Percentiles rank a stretch among this genome's conserved stretches.
phyloP scores from a whole-genome alignment of 371 early-diverging fungal species.

The Actinomortierella ambigua region DNA sequence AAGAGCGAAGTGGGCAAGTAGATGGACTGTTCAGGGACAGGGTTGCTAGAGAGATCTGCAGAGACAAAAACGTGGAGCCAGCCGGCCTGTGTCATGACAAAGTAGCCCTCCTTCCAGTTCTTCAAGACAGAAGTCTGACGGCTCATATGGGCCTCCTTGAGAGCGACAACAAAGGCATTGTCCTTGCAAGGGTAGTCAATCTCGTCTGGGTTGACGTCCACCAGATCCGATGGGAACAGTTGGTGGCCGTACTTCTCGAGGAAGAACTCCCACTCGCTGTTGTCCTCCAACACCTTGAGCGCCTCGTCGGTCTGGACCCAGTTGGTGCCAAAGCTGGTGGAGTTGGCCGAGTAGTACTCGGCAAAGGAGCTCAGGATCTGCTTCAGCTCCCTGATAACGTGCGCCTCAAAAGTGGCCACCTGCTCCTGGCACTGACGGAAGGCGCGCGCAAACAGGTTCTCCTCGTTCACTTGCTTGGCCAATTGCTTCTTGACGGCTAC shows the following conservation, averaged over 20 bases:
- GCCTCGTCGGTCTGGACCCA: conserved; percentile 36
- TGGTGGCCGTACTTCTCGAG: conserved; percentile 25
- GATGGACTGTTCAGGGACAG: conserved; percentile 35
- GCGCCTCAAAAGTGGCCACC: conserved; percentile 31
- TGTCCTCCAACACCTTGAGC: conserved; percentile 30
- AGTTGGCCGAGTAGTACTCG: conserved; percentile 28
- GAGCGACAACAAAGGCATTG: conserved; percentile 19
- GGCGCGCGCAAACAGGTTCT: conserved; percentile 42
- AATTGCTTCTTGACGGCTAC: conserved; percentile 31
- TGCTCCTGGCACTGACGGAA: conserved; percentile 43
- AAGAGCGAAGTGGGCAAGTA: conserved; percentile 34
- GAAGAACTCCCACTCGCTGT: conserved; percentile 35
- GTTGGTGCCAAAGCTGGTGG: conserved; percentile 15
- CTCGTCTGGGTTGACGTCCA: conserved; percentile 33
- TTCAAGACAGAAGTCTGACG: conserved; percentile 38
- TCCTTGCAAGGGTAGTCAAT: conserved; percentile 42
- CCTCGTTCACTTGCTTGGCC: conserved; percentile 40
- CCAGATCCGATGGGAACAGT: conserved; percentile 40
- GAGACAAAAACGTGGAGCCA: conserved; percentile 41
- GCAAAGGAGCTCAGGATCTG: conserved; percentile 33
- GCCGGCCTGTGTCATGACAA: conserved; percentile 32
- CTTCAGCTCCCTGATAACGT: conserved; percentile 36
- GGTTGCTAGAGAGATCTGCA: conserved; percentile 21
- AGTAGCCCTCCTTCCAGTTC: conserved; percentile 44
- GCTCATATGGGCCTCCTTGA: conserved; percentile 33